These are phyloP conservation scores for Fusarium sororula DNA, from an alignment of 2,329 filamentous ascomycete genomes.

Conservation along the genomic window DNA sequence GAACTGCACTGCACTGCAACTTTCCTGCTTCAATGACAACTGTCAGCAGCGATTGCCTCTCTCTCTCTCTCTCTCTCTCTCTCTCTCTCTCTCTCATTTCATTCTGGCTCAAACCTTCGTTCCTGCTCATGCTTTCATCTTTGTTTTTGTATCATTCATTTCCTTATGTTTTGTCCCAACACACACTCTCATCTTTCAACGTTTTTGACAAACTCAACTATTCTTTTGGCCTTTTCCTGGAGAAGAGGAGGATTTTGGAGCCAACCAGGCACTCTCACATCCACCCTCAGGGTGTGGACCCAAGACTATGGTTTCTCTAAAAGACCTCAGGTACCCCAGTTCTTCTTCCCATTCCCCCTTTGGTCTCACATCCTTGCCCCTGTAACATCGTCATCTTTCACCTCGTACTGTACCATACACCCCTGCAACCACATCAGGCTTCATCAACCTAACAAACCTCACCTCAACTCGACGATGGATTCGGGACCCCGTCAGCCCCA, in stretches of 20 bases:
- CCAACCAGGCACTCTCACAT: neutral
- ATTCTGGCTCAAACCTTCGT: constrained; percentile 3
- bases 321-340: constrained; percentile 27
- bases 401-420: constrained; percentile 11
- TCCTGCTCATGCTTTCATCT: constrained; percentile 8
- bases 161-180: neutral
- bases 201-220: neutral
- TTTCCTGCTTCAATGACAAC: constrained; percentile 9
- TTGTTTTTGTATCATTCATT: constrained; percentile 4
- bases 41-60: neutral
- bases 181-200: neutral
- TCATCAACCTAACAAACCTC: neutral
- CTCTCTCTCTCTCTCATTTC: neutral
- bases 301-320: constrained; percentile 14
- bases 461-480: neutral
- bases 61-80: constrained; percentile 2
- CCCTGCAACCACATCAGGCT: constrained; percentile 10
- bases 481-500: neutral
- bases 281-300: constrained; percentile 18
- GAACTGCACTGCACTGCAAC: constrained; percentile 1
- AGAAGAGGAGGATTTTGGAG: neutral
- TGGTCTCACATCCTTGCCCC: constrained; percentile 13
- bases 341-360: constrained; percentile 3
- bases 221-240: neutral
- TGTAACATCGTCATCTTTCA: constrained; percentile 1